Evolutionary conservation across 495 filamentous ascomycete genomes (phyloP), one percentile per base, ranked within the genome.

Genomic region (Extremus antarcticus): DNA sequence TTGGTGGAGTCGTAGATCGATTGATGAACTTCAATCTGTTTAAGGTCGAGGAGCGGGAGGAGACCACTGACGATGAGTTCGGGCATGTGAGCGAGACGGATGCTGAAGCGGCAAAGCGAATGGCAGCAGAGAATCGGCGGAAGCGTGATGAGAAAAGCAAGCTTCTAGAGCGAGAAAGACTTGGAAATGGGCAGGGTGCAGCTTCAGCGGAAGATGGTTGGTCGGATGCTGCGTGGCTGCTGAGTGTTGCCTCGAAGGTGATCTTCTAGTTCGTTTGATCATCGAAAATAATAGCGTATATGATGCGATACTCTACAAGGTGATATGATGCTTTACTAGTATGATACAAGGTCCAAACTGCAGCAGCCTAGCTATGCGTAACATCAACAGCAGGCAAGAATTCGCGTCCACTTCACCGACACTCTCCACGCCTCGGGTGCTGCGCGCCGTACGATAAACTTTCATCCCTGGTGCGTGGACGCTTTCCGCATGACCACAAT

Each of bases 161-260:
- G 53, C 46, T 61, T 48, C 50, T 60, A 19, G 25, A 22, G 23
- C 50, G 43, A 47, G 19, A 39, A 45, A 3, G 51, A 29, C 10
- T 48, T 66, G 65, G 56, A 41, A 7, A 46, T 16, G 45, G 66
- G 15, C 53, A 55, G 24, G 2, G 52, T 13, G 43, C 25, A 51
- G 22, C 35, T 22, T 23, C 10, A 49, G 47, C 74, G 25, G 73
- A n/a, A 45, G 47, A 74, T 29, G 73, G 83, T 15, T 94, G 87
- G 89, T 78, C 84, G 55, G 90, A 94, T 72, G 89, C 86, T 35
- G 78, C 84, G 23, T 95, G 88, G 90, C 69, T 95, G 55, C 71
- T 94, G 48, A 82, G 80, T 46, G 80, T 90, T 48, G 84, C 87
- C 21, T 84, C 80, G 35, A 86, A 83, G 57, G 81, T 87, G 21